Evolutionary conservation across 2,329 filamentous ascomycete genomes (phyloP).

Genomic region (Madurella fahalii): DNA sequence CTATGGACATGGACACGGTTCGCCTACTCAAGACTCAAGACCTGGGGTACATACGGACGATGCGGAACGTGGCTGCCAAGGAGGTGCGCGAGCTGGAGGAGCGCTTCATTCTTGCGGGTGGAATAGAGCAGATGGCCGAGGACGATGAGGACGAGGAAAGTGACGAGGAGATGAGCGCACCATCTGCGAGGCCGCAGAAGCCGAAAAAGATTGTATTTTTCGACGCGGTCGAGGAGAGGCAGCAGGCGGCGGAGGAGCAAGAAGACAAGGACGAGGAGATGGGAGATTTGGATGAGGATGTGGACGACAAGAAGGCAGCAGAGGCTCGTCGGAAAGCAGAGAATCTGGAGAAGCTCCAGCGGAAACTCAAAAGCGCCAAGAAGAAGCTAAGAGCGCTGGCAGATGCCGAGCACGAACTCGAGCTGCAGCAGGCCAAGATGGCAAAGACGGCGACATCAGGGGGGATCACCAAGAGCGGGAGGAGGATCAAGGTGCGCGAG

Average conservation of each 20-base stretch:
- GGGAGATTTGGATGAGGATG: constrained; percentile 27
- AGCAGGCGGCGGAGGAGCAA: constrained; percentile 27
- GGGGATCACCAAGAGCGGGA: constrained; percentile 55
- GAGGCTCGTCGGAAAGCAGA: constrained; percentile 35
- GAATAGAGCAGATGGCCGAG: constrained; percentile 30
- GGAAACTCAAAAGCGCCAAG: constrained; percentile 47
- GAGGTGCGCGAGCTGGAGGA: constrained; percentile 55
- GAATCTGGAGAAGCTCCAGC: constrained; percentile 43
- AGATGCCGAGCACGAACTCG: constrained; percentile 54
- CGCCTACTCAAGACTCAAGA: constrained; percentile 67
- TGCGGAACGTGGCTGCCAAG: constrained; percentile 56
- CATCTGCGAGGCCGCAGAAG: constrained; percentile 12
- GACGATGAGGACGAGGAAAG: constrained; percentile 31
- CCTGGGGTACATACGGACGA: constrained; percentile 59
- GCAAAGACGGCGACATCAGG: constrained; percentile 60
- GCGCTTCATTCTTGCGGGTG: constrained; percentile 45
- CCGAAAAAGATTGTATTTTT: constrained; percentile 52
- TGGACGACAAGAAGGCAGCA: constrained; percentile 29
- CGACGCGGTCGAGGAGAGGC: constrained; percentile 37
- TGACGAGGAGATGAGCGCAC: constrained; percentile 24
- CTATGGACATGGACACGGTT: constrained; percentile 53
- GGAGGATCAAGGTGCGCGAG: constrained; percentile 59
- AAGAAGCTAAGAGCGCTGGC: constrained; percentile 53
- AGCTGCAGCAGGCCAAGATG: constrained; percentile 59
- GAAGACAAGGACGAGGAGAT: constrained; percentile 36